Conservation (phyloP, 2,329 filamentous ascomycete genomes). For the Myotisia sp. region DNA sequence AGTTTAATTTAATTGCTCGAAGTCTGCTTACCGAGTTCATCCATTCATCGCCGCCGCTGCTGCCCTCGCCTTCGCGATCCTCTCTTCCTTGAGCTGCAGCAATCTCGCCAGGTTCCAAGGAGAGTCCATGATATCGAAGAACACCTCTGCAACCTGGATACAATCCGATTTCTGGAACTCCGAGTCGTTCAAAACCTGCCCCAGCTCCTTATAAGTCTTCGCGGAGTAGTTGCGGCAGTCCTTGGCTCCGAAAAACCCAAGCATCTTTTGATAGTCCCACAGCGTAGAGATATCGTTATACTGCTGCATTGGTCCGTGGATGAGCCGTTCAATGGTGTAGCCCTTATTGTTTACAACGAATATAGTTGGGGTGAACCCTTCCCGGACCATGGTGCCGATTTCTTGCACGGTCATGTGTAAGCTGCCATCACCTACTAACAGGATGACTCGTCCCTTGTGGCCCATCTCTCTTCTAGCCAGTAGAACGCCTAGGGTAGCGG, state of each 20-base stretch:
- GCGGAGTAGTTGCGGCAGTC: conserved; percentile 9
- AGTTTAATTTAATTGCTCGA: no score
- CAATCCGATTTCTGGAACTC: conserved; percentile 8
- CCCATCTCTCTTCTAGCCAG: conserved; percentile 15
- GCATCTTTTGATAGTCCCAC: conserved; percentile 17
- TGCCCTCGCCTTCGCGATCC: conserved; percentile 5
- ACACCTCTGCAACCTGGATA: conserved; percentile 10
- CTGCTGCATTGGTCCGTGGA: conserved; percentile 15
- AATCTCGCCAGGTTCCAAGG: conserved; percentile 11
- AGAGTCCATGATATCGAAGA: conserved; percentile 12
- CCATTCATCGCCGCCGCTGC: neutral
- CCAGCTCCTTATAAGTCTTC: conserved; percentile 11
- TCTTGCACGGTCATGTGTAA: conserved; percentile 19
- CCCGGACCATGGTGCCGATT: conserved; percentile 16
- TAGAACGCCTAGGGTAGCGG: conserved; percentile 14
- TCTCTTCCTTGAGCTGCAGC: conserved; percentile 10
- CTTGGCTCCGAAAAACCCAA: conserved; percentile 15
- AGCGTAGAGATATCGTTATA: conserved; percentile 18
- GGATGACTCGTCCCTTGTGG: conserved; percentile 13
- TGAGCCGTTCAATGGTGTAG: conserved; percentile 18
- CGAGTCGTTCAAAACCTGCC: conserved; percentile 9
- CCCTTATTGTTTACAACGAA: conserved; percentile 18
- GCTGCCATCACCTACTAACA: conserved; percentile 18
- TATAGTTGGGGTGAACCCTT: conserved; percentile 15
- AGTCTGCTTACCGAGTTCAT: no score